Percentiles rank a stretch among this genome's conserved stretches.
Conservation (phyloP, 768 basidiomycete species). For the Agaricus blazei region DNA sequence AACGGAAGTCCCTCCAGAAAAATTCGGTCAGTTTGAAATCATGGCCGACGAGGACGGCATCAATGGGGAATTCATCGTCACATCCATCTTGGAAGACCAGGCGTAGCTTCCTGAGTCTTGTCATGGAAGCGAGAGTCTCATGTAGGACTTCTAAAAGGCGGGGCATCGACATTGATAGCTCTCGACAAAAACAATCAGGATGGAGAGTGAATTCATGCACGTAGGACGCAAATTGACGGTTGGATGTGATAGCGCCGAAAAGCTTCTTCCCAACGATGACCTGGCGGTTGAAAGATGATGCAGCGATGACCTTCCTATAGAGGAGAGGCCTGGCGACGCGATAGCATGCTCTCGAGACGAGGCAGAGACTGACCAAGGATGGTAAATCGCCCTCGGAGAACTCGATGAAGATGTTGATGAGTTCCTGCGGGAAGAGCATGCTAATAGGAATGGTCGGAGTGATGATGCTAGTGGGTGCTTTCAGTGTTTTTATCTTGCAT, state of each 20-base stretch:
- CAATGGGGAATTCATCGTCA: conserved; percentile 1
- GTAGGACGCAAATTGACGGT: conserved; percentile 1
- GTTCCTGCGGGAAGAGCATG: conserved; percentile 1
- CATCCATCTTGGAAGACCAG: background rate
- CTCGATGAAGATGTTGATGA: background rate
- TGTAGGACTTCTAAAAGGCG: background rate
- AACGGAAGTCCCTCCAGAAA: conserved; percentile 7
- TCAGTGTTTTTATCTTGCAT: background rate
- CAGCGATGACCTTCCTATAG: background rate
- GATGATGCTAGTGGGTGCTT: background rate
- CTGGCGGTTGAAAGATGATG: background rate
- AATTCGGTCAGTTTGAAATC: background rate
- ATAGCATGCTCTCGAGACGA: conserved; percentile 3
- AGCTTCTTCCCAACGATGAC: background rate
- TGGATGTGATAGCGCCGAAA: background rate
- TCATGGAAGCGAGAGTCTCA: background rate
- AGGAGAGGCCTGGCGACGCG: background rate
- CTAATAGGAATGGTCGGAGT: background rate
- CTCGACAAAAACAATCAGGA: background rate
- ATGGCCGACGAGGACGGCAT: background rate
- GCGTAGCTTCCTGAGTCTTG: background rate
- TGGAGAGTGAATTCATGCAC: background rate
- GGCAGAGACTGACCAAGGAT: background rate
- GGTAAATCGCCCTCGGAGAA: background rate
- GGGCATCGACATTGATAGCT: background rate